Percentiles rank a stretch among this genome's conserved stretches.
Conservation (phyloP, 2,329 filamentous ascomycete species). For the Fusarium veterinarium region DNA sequence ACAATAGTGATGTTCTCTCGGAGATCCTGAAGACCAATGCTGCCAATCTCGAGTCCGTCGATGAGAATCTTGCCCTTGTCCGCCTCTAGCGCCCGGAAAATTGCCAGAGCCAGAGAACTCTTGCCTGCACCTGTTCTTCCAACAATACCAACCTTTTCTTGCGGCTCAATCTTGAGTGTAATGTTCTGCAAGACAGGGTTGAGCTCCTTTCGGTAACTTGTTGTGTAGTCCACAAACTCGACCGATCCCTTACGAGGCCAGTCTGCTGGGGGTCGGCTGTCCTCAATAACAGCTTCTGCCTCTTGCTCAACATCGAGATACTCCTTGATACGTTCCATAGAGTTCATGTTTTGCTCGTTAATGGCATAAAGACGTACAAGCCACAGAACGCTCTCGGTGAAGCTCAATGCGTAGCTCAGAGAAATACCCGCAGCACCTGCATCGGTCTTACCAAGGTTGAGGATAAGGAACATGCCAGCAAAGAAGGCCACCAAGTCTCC, state of each 20-base stretch:
- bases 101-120: conserved; percentile 90
- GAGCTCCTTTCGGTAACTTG: conserved; percentile 87
- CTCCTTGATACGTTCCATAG: conserved; percentile 96
- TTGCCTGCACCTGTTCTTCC: conserved; percentile 96
- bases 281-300: conserved; percentile 79
- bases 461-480: conserved; percentile 88
- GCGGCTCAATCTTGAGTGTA: conserved; percentile 85
- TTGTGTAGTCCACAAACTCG: conserved; percentile 89
- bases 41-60: conserved; percentile 88
- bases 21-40: conserved; percentile 92
- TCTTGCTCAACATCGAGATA: conserved; percentile 98
- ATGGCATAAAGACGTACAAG: conserved; percentile 92
- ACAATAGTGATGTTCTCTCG: conserved; percentile 97
- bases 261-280: conserved; percentile 78
- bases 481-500: conserved; percentile 95
- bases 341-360: conserved; percentile 99
- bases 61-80: conserved; percentile 90
- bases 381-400: conserved; percentile 97
- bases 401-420: conserved; percentile 94
- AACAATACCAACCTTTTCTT: conserved; percentile 95
- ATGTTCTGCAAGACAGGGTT: conserved; percentile 87
- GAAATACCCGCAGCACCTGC: conserved; percentile 93
- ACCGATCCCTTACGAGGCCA: conserved; percentile 91
- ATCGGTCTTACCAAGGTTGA: conserved; percentile 85
- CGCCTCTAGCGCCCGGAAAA: conserved; percentile 94